Percentiles rank a stretch among this genome's conserved stretches.
Evolutionary conservation across 192 early-diverging fungal species (phyloP).

Genomic region (Coemansia sp.): DNA sequence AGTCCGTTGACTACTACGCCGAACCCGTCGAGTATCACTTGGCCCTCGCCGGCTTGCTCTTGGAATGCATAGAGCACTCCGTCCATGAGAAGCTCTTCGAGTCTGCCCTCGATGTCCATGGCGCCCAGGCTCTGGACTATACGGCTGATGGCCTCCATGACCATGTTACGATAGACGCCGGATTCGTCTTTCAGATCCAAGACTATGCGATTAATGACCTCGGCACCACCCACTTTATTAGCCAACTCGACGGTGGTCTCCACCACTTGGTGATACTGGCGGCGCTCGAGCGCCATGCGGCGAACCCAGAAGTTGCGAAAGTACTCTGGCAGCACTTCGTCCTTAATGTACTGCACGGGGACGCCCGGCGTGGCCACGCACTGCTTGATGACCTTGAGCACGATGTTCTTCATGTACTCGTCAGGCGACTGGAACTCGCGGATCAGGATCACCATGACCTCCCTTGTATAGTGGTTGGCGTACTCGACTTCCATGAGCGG

Average conservation of each 20-base stretch:
- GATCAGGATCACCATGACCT: conserved; percentile 89
- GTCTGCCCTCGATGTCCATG: conserved; percentile 84
- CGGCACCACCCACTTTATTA: conserved; percentile 87
- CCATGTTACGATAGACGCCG: conserved; percentile 93
- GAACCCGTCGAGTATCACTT: conserved; percentile 89
- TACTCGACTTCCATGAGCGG: conserved; percentile 96
- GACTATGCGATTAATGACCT: conserved; percentile 83
- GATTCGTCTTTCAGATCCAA: conserved; percentile 94
- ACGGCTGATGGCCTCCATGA: conserved; percentile 93
- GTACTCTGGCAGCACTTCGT: conserved; percentile 91
- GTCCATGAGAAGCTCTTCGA: conserved; percentile 96
- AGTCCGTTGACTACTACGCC: conserved; percentile 92
- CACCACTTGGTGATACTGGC: conserved; percentile 90
- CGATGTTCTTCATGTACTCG: conserved; percentile 98
- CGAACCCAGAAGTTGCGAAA: conserved; percentile 98
- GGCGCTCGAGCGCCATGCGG: conserved; percentile 92
- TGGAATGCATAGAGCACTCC: conserved; percentile 98
- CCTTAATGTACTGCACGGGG: conserved; percentile 77
- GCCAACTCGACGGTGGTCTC: conserved; percentile 97
- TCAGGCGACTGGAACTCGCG: conserved; percentile 97
- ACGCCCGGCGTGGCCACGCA: conserved; percentile 94
- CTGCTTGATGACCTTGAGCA: conserved; percentile 95
- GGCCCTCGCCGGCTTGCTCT: conserved; percentile 91
- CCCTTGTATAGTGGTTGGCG: conserved; percentile 90
- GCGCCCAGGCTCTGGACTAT: conserved; percentile 76